Conservation (phyloP, 768 basidiomycete genomes). For the Calocybe indica region DNA sequence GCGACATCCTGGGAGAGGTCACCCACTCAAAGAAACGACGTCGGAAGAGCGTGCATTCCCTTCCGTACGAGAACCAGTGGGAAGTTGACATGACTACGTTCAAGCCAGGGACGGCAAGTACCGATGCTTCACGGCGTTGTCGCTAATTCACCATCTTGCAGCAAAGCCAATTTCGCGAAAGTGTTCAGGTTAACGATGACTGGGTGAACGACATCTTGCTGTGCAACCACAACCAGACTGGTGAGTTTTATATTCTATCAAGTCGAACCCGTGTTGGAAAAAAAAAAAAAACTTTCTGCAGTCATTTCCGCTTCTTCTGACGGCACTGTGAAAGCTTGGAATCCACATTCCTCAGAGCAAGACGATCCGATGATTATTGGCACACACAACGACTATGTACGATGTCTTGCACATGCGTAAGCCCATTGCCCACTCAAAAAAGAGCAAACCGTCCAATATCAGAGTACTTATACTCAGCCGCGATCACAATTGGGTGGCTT, state of each 20-base stretch:
- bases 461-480: slow-evolving; percentile 36
- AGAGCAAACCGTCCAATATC: not conserved
- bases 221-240: slow-evolving; percentile 87
- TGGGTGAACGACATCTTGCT: slow-evolving; percentile 96
- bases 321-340: slow-evolving; percentile 92
- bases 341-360: slow-evolving; percentile 60
- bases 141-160: slow-evolving; percentile 15
- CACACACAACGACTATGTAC: slow-evolving; percentile 79
- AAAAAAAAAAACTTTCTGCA: slow-evolving; percentile 15
- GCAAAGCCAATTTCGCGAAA: slow-evolving; percentile 75
- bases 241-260: slow-evolving; percentile 29
- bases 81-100: slow-evolving; percentile 60
- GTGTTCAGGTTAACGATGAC: slow-evolving; percentile 84
- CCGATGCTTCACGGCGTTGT: not conserved
- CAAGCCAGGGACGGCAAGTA: slow-evolving; percentile 43
- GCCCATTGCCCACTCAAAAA: slow-evolving; percentile 8
- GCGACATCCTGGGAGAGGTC: slow-evolving; percentile 75
- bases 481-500: slow-evolving; percentile 83
- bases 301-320: slow-evolving; percentile 95
- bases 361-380: slow-evolving; percentile 67
- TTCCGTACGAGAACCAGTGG: slow-evolving; percentile 75
- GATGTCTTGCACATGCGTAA: slow-evolving; percentile 71
- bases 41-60: slow-evolving; percentile 27
- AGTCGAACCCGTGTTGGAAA: too few species aligned
- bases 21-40: slow-evolving; percentile 24